Evolutionary conservation across 306 rosid species (phyloP).

Genomic region (Coriaria nepalensis): DNA sequence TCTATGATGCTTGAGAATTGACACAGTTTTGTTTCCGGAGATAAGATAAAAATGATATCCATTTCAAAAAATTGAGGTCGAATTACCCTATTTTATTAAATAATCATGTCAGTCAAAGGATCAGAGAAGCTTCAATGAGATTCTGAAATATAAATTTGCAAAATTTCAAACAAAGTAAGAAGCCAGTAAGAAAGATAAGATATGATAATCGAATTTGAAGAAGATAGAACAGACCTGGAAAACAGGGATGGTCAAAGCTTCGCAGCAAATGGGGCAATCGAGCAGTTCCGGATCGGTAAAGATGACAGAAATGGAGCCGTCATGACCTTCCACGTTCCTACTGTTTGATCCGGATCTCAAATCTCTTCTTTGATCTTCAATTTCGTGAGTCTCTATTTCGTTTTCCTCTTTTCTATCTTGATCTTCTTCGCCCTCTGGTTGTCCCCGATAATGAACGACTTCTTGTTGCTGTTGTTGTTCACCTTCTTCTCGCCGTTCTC

Average conservation of each 20-base stretch:
- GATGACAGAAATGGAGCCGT: conserved; percentile 19
- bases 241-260: no score
- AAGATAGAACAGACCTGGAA: no score
- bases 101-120: no score
- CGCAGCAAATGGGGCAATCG: conserved; percentile 41
- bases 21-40: not conserved
- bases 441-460: no score
- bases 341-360: not conserved
- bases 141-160: no score
- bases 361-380: not conserved
- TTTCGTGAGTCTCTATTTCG: not conserved
- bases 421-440: not conserved
- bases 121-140: no score
- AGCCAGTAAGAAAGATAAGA: no score
- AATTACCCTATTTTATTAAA: no score
- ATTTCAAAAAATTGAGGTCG: no score
- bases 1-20: no score
- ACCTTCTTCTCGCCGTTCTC: not conserved
- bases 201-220: no score
- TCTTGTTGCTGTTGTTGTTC: not conserved
- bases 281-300: conserved; percentile 66
- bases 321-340: not conserved
- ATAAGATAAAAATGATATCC: not conserved
- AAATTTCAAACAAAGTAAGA: no score
- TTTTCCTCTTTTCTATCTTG: conserved; percentile 3